Percentiles rank a stretch among this genome's conserved stretches.
These are phyloP conservation scores for Iberis pinnata DNA, from an alignment of 345 rosid genomes.

Conservation along the genomic window DNA sequence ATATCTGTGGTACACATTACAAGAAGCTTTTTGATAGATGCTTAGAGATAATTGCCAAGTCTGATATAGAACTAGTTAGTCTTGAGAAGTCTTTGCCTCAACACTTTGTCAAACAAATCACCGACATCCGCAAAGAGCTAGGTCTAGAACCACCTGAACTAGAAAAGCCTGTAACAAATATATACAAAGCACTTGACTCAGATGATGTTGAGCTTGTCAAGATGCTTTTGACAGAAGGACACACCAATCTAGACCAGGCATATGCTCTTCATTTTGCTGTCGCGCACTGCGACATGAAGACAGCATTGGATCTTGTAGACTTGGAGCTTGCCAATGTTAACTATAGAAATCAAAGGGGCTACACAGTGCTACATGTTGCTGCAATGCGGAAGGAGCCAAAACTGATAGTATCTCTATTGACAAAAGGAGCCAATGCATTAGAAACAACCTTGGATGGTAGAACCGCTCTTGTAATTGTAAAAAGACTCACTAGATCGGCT, in stretches of 20 bases:
- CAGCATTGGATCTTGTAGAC: constrained; percentile 66
- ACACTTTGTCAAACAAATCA: constrained; percentile 42
- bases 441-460: constrained; percentile 65
- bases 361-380: constrained; percentile 70
- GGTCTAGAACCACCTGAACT: constrained; percentile 34
- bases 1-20: constrained; percentile 47
- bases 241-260: constrained; percentile 59
- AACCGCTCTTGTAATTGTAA: constrained; percentile 65
- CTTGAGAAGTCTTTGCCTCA: constrained; percentile 62
- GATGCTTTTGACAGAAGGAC: constrained; percentile 64
- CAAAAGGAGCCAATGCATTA: constrained; percentile 64
- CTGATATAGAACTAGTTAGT: constrained; percentile 48
- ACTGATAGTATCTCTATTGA: constrained; percentile 59
- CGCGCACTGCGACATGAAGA: constrained; percentile 67
- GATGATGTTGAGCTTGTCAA: constrained; percentile 82
- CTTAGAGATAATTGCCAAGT: constrained; percentile 45
- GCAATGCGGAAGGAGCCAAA: constrained; percentile 77
- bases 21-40: constrained; percentile 46
- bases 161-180: constrained; percentile 54
- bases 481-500: constrained; percentile 49
- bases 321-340: constrained; percentile 66
- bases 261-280: constrained; percentile 80
- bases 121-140: constrained; percentile 35
- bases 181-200: constrained; percentile 69
- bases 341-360: constrained; percentile 51